Conservation (phyloP, 805 yeast species). For the Isabelozyma rhagii region DNA sequence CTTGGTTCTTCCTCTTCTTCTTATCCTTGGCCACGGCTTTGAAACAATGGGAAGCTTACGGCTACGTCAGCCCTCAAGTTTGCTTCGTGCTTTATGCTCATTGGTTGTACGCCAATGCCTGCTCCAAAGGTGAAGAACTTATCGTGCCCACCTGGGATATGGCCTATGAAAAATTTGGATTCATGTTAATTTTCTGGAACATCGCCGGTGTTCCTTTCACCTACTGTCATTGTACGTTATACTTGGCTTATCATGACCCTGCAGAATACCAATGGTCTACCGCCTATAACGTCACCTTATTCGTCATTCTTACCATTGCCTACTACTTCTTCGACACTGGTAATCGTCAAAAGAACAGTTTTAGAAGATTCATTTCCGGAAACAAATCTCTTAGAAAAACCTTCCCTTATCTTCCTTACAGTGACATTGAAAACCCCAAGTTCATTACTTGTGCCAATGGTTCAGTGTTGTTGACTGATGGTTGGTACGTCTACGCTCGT, state of each 20-base stretch:
- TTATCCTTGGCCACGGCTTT: constrained; percentile 69
- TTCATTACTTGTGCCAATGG: constrained; percentile 86
- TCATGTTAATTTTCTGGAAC: constrained; percentile 98
- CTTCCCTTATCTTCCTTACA: constrained; percentile 90
- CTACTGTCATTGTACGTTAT: constrained; percentile 90
- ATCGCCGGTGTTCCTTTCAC: constrained; percentile 99
- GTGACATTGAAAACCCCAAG: constrained; percentile 76
- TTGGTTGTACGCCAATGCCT: constrained; percentile 94
- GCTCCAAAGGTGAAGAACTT: constrained; percentile 96
- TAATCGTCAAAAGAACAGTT: constrained; percentile 92
- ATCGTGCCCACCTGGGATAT: constrained; percentile 99
- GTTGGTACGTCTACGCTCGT: constrained; percentile 93
- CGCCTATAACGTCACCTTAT: constrained; percentile 54
- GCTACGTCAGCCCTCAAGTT: constrained; percentile 75
- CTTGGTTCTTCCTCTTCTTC: constrained; percentile 90
- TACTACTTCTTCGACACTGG: constrained; percentile 94
- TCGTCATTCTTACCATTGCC: constrained; percentile 57
- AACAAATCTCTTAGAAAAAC: constrained; percentile 73
- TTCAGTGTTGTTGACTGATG: constrained; percentile 80
- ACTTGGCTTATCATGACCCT: constrained; percentile 79
- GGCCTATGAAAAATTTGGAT: constrained; percentile 99
- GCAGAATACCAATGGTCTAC: constrained; percentile 73
- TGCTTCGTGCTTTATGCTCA: constrained; percentile 74
- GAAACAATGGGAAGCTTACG: constrained; percentile 79
- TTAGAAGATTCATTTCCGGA: constrained; percentile 82